A percentile compares a stretch with the other conserved stretches of the same genome.
Evolutionary conservation across 371 early-diverging fungal species (phyloP).

Genomic region (Smittium culicis): DNA sequence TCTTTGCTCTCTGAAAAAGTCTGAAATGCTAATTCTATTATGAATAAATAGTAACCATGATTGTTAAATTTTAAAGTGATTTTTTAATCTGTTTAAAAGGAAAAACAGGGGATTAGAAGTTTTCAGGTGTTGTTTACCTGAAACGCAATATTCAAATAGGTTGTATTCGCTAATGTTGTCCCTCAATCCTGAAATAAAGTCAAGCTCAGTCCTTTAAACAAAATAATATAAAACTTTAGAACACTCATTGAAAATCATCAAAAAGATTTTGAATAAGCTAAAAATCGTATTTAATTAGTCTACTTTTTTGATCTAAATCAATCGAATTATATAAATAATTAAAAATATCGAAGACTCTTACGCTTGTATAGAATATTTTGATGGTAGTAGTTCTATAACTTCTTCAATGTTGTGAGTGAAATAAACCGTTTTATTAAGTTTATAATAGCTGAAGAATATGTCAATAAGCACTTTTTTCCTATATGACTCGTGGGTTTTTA

Average conservation of each 20-base stretch:
- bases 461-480: neutral
- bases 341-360: neutral
- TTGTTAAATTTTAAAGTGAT: neutral
- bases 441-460: neutral
- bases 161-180: neutral
- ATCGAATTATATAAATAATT: neutral
- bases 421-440: neutral
- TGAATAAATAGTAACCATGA: neutral
- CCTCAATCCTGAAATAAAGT: neutral
- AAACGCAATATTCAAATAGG: neutral
- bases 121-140: no score
- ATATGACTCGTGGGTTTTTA: neutral
- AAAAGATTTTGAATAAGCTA: no score
- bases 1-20: neutral
- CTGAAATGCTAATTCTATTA: neutral
- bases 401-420: neutral
- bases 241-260: neutral
- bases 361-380: neutral
- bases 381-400: neutral
- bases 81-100: no score
- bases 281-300: no score
- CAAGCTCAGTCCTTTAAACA: neutral
- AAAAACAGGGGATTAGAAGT: no score
- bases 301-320: neutral
- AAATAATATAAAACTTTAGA: neutral